Percentiles rank a stretch among this genome's conserved stretches.
These are phyloP conservation scores for Pichia norvegensis DNA, from an alignment of 1,139 yeast genomes.

Conservation along the genomic window DNA sequence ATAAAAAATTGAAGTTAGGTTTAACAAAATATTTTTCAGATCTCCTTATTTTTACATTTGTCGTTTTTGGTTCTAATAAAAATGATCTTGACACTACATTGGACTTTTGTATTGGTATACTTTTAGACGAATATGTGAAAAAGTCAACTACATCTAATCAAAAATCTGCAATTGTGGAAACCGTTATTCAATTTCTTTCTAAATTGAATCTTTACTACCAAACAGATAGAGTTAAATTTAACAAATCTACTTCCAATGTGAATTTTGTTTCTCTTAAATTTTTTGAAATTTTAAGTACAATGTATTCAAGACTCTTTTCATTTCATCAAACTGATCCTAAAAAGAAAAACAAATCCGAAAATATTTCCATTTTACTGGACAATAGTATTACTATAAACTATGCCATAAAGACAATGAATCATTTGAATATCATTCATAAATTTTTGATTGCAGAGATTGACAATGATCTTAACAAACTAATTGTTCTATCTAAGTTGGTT, in stretches of 20 bases:
- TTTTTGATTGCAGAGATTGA: slow-evolving; percentile 25
- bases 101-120: slow-evolving; percentile 18
- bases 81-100: slow-evolving; percentile 21
- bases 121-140: slow-evolving; percentile 21
- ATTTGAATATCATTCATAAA: slow-evolving; percentile 22
- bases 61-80: slow-evolving; percentile 24
- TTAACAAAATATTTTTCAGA: slow-evolving; percentile 27
- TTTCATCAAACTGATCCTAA: slow-evolving; percentile 11
- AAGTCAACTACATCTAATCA: slow-evolving; percentile 13
- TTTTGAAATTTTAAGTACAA: slow-evolving; percentile 21
- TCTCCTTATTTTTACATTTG: slow-evolving; percentile 25
- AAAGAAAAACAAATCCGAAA: slow-evolving; percentile 13
- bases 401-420: slow-evolving; percentile 21
- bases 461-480: slow-evolving; percentile 26
- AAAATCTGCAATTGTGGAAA: slow-evolving; percentile 24
- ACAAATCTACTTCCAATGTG: slow-evolving; percentile 15
- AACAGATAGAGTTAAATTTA: slow-evolving; percentile 21
- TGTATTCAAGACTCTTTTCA: slow-evolving; percentile 22
- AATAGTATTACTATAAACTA: slow-evolving; percentile 16
- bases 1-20: slow-evolving; percentile 24
- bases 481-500: slow-evolving; percentile 22
- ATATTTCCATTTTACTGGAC: slow-evolving; percentile 6
- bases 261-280: slow-evolving; percentile 26
- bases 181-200: slow-evolving; percentile 24
- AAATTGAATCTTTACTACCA: slow-evolving; percentile 25